Percentiles rank a stretch among this genome's conserved stretches.
phyloP scores from a whole-genome alignment of 805 yeast genomes.

The Kuraishia piskuri region DNA sequence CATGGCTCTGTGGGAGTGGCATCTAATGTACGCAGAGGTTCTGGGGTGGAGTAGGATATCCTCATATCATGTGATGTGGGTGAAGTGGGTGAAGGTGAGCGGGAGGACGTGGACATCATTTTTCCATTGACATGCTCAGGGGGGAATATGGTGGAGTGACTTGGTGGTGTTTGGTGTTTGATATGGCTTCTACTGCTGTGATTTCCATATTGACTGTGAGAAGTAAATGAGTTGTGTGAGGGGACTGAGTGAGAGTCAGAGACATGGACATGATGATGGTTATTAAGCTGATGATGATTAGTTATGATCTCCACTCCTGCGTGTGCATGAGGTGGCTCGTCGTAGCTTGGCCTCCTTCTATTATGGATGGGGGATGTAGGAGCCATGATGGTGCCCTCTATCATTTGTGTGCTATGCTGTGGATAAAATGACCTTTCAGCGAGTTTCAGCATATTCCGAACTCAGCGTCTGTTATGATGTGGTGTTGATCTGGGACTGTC shows the following conservation, averaged over 20 bases:
- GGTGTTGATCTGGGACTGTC: no score
- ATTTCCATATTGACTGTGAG: neutral
- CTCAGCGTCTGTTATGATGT: neutral
- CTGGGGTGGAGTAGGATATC: neutral
- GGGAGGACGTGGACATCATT: neutral
- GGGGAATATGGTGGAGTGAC: neutral
- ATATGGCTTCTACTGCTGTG: neutral
- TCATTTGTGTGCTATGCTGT: neutral
- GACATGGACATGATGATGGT: neutral
- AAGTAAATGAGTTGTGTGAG: neutral
- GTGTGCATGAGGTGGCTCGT: neutral
- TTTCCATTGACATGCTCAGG: neutral
- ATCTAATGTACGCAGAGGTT: neutral
- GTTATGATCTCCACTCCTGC: no score
- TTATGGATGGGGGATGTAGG: neutral
- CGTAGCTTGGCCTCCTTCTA: neutral
- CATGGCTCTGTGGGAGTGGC: neutral
- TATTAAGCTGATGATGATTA: neutral
- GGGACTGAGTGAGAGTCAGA: no score
- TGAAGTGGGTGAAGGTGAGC: neutral
- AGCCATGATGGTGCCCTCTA: neutral
- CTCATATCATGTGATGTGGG: neutral
- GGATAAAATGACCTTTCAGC: neutral
- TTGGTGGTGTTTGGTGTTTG: neutral
- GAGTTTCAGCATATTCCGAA: neutral